Base-by-base conservation (phyloP, 2,329 filamentous ascomycete species). In the Fusarium buxicola region DNA sequence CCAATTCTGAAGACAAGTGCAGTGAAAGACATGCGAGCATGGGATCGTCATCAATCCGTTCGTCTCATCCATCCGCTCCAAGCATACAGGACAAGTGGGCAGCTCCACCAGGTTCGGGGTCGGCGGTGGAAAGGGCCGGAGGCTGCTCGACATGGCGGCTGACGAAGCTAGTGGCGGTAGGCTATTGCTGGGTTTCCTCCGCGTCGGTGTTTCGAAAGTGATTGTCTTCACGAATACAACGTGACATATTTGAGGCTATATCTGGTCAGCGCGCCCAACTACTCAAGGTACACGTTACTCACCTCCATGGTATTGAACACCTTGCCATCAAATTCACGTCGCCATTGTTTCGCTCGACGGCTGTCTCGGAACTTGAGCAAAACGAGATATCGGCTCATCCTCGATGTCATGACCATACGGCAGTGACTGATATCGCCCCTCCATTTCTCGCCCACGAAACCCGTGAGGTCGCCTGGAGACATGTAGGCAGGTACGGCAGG, bases 61-160 rank as follows among this genome's bases (percentile, higher is more conserved):
- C 1, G 94, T 97, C 74, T 98, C 94, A 72, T 99, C 95, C 95
- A 99, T 99, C 43, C 94, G 89, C 75, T 99, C 95, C 6, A 99
- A 84, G 67, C 95, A 99, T 9, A 99, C 95, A 0, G 95, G 94
- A 65, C 95, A 99, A 2, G 95, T 98, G 2, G 95, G 95, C 11
- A 99, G 81, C 77, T 99, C 95, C 50, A 97, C 85, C 2, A 98
- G 83, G 45, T 92, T 90, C 2, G 94, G 91, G 1, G 94, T 97
- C 2, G 85, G 86, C 3, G 82, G 88, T 5, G 86, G 86, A 48
- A 88, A 86, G 0, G 86, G 87, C 58, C 84, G 86, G 7, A 86
- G 76, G 18, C 78, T 84, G 65, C 71, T 81, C 8, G 75, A 81
- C 63, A 73, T 76, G 35, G 65, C 72, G 52, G 74, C 71, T 0